Base-by-base conservation (phyloP, 2,329 filamentous ascomycete species). In the Colletotrichum viniferum region DNA sequence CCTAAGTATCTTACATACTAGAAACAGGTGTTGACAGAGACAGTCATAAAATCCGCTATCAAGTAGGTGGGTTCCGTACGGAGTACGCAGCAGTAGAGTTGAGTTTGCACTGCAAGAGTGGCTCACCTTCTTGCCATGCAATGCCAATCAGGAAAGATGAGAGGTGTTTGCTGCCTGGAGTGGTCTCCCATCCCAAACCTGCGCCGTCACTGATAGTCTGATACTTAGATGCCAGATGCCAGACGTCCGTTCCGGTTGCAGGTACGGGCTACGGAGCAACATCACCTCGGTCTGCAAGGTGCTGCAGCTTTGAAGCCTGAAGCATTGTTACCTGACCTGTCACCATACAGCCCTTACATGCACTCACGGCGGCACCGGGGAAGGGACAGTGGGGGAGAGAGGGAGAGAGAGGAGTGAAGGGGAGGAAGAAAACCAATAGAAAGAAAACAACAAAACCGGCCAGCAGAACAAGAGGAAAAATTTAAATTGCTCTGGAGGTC, bases 91-190 rank as follows among this genome's bases (percentile, higher is more conserved):
- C 30, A 34, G 67, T 69, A 32, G 28, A 61, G 70, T 61, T 72
- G 70, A 67, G 70, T 68, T 71, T 60, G 34, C 48, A 48, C 61
- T 32, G 65, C 32, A 62, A 60, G 32, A 66, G 16, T 71, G 69
- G 61, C 12, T 66, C 62, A 65, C 13, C 38, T 28, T 71, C 34
- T 21, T 66, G 61, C 60, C 61, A 65, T 66, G 61, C 52, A 36
- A 68, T 52, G 55, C 69, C 52, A 21, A 24, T 4, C 28, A 30
- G 56, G 48, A 18, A 67, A 58, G 48, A 65, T 28, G 62, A 60
- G 48, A 71, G 70, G 55, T 52, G 69, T 63, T 24, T 38, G 63
- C 24, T 48, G 43, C 9, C 36, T 5, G 24, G 21, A 36, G 36
- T n/a, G 10, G 14, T 28, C 26, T 65, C 62, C 36, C 36, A 64